Conservation (phyloP, 306 rosid species). For the Medicago ruthenica region DNA sequence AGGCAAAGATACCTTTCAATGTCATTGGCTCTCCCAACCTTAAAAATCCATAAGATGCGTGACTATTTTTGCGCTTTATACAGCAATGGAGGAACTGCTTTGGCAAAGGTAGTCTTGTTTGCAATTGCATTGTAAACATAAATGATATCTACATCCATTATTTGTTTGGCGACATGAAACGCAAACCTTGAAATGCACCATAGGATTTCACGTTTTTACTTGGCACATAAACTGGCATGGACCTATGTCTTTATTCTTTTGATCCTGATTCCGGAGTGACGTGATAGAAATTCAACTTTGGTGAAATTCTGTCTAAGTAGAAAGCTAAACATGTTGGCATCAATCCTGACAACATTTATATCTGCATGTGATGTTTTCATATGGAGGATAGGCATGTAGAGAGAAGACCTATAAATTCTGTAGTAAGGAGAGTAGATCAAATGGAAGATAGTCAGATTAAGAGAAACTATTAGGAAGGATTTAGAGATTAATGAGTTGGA, state of each 20-base stretch:
- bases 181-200: constrained; percentile 2
- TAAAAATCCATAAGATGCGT: constrained; percentile 51
- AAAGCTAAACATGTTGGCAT: not conserved
- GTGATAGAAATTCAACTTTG: constrained; percentile 4
- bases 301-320: too few species aligned
- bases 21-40: constrained; percentile 61
- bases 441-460: too few species aligned
- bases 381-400: too few species aligned
- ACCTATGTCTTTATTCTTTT: constrained; percentile 9
- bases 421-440: too few species aligned
- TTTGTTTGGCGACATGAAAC: constrained; percentile 24
- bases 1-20: constrained; percentile 68
- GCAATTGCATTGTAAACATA: constrained; percentile 21
- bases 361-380: not conserved
- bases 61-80: constrained; percentile 27
- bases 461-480: too few species aligned
- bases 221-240: constrained; percentile 17
- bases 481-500: too few species aligned
- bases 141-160: not conserved
- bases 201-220: not conserved
- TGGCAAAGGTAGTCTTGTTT: constrained; percentile 50
- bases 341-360: not conserved
- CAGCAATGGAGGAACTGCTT: constrained; percentile 18
- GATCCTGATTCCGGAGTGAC: constrained; percentile 8
- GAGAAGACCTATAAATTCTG: too few species aligned